Percentiles rank a stretch among this genome's conserved stretches.
Conservation (phyloP, 1,284 basidiomycete genomes). For the Ganoderma resinaceum region DNA sequence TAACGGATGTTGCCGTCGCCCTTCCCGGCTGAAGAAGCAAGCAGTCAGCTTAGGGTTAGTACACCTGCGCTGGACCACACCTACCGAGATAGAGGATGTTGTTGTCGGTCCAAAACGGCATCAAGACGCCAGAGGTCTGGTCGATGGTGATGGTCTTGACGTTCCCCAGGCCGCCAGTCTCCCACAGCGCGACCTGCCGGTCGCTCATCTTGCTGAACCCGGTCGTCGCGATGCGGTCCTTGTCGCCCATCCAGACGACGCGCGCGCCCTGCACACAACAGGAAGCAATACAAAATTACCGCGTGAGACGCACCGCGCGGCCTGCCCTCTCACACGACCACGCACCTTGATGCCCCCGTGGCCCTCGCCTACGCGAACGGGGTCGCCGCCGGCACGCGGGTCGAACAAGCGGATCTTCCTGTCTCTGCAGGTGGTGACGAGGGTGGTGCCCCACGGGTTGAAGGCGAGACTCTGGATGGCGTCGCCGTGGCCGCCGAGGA, state of each 20-base stretch:
- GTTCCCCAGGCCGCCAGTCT: slow-evolving; percentile 74
- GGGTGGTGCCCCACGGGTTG: slow-evolving; percentile 81
- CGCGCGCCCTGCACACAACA: slow-evolving; percentile 64
- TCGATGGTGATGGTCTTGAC: slow-evolving; percentile 84
- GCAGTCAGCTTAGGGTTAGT: neutral
- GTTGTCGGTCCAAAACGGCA: slow-evolving; percentile 98
- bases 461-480: slow-evolving; percentile 90
- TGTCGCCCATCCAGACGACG: slow-evolving; percentile 91
- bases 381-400: slow-evolving; percentile 78
- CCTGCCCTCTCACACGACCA: slow-evolving; percentile 12
- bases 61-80: slow-evolving; percentile 30
- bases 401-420: slow-evolving; percentile 94
- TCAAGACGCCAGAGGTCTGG: slow-evolving; percentile 91
- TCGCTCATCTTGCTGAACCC: slow-evolving; percentile 97
- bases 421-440: slow-evolving; percentile 88
- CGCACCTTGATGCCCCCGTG: slow-evolving; percentile 88
- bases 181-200: slow-evolving; percentile 90
- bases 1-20: slow-evolving; percentile 95
- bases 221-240: slow-evolving; percentile 90
- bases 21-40: slow-evolving; percentile 64
- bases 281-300: neutral
- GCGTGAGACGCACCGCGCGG: neutral
- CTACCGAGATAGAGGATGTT: slow-evolving; percentile 90
- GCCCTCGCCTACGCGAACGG: slow-evolving; percentile 85
- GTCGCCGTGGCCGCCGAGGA: slow-evolving; percentile 84